Percentiles rank a stretch among this genome's conserved stretches.
These are phyloP conservation scores for Aspergillus melleus DNA, from an alignment of 2,329 filamentous ascomycete genomes.

Conservation along the genomic window DNA sequence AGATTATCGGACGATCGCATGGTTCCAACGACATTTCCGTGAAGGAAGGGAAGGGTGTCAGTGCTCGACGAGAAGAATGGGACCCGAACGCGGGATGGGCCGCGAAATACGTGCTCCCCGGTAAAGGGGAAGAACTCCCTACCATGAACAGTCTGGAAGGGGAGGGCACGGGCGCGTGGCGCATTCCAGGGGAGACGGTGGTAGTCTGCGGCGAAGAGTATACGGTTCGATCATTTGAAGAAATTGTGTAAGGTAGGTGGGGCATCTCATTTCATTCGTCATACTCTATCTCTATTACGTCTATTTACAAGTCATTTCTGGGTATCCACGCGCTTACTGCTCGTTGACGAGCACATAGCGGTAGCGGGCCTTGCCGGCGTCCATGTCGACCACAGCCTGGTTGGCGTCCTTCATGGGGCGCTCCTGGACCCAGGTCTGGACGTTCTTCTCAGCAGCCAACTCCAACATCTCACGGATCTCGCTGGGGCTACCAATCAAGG, in stretches of 20 bases:
- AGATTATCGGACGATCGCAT: constrained; percentile 14
- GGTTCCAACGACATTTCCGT: constrained; percentile 14
- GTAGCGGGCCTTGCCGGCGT: constrained; percentile 44
- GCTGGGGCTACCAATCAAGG: constrained; percentile 39
- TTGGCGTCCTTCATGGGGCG: constrained; percentile 45
- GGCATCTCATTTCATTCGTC: constrained; percentile 1
- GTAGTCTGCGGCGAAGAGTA: constrained; percentile 18
- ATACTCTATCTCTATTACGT: constrained; percentile 8
- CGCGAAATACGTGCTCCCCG: constrained; percentile 3
- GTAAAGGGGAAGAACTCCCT: constrained; percentile 16
- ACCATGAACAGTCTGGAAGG: constrained; percentile 20
- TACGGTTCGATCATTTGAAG: constrained; percentile 31
- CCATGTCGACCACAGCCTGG: constrained; percentile 44
- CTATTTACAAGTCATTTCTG: constrained; percentile 8
- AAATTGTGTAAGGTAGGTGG: constrained; percentile 11
- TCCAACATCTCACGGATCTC: constrained; percentile 47
- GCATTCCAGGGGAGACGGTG: constrained; percentile 19
- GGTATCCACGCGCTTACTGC: constrained; percentile 15
- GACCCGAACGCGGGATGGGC: constrained; percentile 10
- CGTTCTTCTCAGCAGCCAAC: constrained; percentile 39
- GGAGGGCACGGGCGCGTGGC: constrained; percentile 17
- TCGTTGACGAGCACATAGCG: constrained; percentile 46
- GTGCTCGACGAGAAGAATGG: constrained; percentile 27
- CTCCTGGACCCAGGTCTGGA: constrained; percentile 44
- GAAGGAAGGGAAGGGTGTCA: constrained; percentile 27